These are phyloP conservation scores for Adansonia gregorii DNA, from an alignment of 441 rosid genomes.

Conservation along the genomic window DNA sequence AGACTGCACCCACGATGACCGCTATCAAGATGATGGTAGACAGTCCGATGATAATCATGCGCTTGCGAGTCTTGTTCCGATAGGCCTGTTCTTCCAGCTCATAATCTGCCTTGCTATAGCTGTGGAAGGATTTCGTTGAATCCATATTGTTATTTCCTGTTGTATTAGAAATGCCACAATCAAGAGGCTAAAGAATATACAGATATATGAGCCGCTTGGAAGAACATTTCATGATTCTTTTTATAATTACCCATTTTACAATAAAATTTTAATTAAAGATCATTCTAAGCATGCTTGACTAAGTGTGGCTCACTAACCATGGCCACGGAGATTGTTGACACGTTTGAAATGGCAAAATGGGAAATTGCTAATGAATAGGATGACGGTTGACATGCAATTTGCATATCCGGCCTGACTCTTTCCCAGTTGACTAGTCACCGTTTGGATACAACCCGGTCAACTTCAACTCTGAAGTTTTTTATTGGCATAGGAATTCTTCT, in stretches of 20 bases:
- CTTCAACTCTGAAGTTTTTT: neutral
- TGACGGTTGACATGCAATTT: neutral
- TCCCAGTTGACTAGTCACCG: neutral
- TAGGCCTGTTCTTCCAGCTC: conserved; percentile 35
- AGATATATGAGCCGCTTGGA: neutral
- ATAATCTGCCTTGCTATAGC: conserved; percentile 31
- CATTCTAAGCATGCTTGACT: neutral
- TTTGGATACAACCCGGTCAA: conserved; percentile 6
- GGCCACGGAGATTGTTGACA: neutral
- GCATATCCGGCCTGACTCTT: neutral
- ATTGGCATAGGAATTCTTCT: neutral
- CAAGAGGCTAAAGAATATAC: neutral
- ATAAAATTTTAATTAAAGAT: neutral
- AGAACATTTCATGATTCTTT: neutral
- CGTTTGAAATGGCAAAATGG: neutral
- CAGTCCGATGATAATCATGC: conserved; percentile 30
- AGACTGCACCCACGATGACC: conserved; percentile 16
- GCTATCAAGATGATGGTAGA: conserved; percentile 31
- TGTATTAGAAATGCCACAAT: neutral
- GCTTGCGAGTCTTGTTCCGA: conserved; percentile 34
- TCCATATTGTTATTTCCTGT: conserved; percentile 27
- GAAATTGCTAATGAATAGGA: neutral
- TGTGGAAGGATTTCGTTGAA: conserved; percentile 28
- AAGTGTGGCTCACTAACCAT: neutral
- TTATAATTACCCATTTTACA: neutral